These are phyloP conservation scores for Seiridium cupressi DNA, from an alignment of 2,329 filamentous ascomycete species.

Conservation along the genomic window DNA sequence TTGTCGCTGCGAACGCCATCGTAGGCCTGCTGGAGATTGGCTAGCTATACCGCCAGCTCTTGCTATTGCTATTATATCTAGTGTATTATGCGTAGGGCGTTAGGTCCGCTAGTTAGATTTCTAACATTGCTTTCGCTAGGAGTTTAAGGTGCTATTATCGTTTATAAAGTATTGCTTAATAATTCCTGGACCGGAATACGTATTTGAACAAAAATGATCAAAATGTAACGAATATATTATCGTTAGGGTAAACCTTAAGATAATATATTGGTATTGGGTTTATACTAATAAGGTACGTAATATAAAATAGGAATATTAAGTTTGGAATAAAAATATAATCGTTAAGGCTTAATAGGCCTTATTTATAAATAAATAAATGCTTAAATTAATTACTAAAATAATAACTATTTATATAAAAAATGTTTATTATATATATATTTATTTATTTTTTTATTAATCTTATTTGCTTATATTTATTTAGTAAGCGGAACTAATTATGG, in stretches of 20 bases:
- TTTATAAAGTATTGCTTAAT: not conserved
- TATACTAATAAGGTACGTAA: not conserved
- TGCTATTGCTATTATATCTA: not conserved
- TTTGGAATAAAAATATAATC: not conserved
- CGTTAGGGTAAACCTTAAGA: not conserved
- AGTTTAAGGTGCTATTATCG: not conserved
- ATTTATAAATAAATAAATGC: not conserved
- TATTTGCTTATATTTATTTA: too few species aligned
- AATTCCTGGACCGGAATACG: not conserved
- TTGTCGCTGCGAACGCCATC: not conserved
- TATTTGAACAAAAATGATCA: slow-evolving; percentile 1
- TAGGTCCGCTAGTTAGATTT: not conserved
- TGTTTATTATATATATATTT: too few species aligned
- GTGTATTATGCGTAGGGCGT: not conserved
- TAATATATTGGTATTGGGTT: not conserved
- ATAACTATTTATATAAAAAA: too few species aligned
- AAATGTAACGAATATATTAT: slow-evolving; percentile 2
- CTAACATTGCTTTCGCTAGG: not conserved
- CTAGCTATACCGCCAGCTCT: not conserved
- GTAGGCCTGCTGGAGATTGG: not conserved
- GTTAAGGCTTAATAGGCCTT: not conserved
- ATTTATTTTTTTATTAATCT: too few species aligned
- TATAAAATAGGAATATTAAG: not conserved
- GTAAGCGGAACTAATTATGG: too few species aligned
- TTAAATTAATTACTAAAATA: too few species aligned